Percentiles rank a stretch among this genome's conserved stretches.
Evolutionary conservation across 2,329 filamentous ascomycete genomes (phyloP).

Genomic region (Colletotrichum higginsianum): DNA sequence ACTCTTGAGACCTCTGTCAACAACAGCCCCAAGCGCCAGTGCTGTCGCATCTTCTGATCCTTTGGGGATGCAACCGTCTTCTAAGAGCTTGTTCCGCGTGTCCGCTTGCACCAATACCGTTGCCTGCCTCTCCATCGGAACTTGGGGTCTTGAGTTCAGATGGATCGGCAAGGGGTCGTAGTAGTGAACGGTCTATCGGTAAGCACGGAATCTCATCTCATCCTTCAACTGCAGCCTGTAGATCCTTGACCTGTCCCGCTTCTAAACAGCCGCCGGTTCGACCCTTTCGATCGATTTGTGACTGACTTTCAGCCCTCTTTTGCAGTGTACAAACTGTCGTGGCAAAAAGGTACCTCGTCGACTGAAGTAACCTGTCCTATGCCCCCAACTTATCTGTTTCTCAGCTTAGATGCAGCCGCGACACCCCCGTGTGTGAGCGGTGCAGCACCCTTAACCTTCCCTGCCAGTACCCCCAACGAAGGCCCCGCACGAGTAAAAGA

Average conservation of each 20-base stretch:
- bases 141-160: background rate
- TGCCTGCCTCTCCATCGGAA: background rate
- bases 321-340: slow-evolving; percentile 34
- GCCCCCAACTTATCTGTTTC: background rate
- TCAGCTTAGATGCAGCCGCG: slow-evolving; percentile 50
- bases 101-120: background rate
- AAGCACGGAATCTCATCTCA: slow-evolving; percentile 8
- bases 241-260: background rate
- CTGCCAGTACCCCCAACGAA: slow-evolving; percentile 48
- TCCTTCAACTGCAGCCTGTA: background rate
- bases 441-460: slow-evolving; percentile 47
- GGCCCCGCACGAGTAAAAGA: slow-evolving; percentile 44
- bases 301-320: background rate
- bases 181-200: slow-evolving; percentile 36
- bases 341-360: slow-evolving; percentile 26
- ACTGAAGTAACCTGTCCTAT: background rate
- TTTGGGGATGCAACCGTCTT: background rate
- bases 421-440: slow-evolving; percentile 48
- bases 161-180: slow-evolving; percentile 27
- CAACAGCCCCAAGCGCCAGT: background rate
- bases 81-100: background rate
- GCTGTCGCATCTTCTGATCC: background rate
- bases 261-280: background rate
- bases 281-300: background rate
- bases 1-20: background rate